Conservation (phyloP, 805 yeast genomes). For the Candida khao-thaluensis region DNA sequence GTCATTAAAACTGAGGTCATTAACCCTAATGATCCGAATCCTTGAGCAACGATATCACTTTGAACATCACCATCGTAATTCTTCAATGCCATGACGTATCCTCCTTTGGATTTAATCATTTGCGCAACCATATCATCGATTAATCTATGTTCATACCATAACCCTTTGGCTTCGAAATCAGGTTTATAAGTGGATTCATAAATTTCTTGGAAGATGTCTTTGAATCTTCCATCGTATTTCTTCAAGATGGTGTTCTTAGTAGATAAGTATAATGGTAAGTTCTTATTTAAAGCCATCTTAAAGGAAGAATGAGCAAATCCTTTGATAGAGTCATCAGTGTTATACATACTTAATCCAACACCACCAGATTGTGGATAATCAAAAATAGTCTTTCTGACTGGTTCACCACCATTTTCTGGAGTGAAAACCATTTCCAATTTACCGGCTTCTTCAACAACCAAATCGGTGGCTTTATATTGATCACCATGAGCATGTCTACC, state of each 20-base stretch:
- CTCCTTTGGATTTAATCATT: constrained; percentile 83
- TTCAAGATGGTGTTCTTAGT: constrained; percentile 82
- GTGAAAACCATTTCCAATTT: constrained; percentile 63
- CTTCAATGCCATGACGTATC: constrained; percentile 76
- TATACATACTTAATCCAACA: constrained; percentile 80
- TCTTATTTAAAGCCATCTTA: constrained; percentile 65
- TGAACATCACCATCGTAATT: constrained; percentile 88
- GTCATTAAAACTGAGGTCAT: constrained; percentile 84
- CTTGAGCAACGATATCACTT: constrained; percentile 84
- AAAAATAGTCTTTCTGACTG: constrained; percentile 51
- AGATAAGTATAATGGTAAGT: constrained; percentile 63
- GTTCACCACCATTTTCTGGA: constrained; percentile 56
- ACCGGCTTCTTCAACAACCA: constrained; percentile 66
- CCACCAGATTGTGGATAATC: constrained; percentile 72
- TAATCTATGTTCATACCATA: constrained; percentile 76
- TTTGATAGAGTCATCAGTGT: constrained; percentile 72
- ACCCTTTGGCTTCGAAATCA: constrained; percentile 57
- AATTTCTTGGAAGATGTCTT: constrained; percentile 71
- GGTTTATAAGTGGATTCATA: constrained; percentile 57
- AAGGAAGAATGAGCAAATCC: constrained; percentile 82
- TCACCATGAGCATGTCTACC: constrained; percentile 88
- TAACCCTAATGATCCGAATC: constrained; percentile 79
- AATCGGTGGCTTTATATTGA: constrained; percentile 79
- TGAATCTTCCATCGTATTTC: constrained; percentile 79
- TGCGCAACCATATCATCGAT: constrained; percentile 90